These are phyloP conservation scores for Quercus dentata DNA, from an alignment of 306 rosid genomes.

Conservation along the genomic window DNA sequence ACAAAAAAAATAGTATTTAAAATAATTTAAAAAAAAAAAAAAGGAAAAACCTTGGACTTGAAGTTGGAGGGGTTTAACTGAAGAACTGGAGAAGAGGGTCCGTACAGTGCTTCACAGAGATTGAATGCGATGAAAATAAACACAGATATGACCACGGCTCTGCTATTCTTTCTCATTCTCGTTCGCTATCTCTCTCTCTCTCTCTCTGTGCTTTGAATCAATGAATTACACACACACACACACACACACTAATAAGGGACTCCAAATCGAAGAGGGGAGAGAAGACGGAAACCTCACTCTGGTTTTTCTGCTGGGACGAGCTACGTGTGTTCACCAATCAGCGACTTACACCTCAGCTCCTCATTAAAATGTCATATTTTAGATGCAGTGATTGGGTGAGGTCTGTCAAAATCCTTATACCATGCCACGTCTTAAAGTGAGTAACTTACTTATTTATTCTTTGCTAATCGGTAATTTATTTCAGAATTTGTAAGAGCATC, in stretches of 20 bases:
- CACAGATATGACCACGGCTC: slow-evolving; percentile 16
- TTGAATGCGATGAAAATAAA: slow-evolving; percentile 28
- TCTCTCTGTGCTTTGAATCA: not conserved
- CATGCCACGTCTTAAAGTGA: too few relatives aligned
- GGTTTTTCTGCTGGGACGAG: slow-evolving; percentile 4
- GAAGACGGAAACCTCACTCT: not conserved
- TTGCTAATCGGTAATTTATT: too few relatives aligned
- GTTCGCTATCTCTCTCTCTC: slow-evolving; percentile 20
- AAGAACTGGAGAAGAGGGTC: slow-evolving; percentile 85
- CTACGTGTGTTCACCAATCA: slow-evolving; percentile 67
- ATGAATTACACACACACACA: too few relatives aligned
- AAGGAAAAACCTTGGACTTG: slow-evolving; percentile 74
- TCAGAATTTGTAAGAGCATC: too few relatives aligned
- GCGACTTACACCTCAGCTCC: slow-evolving; percentile 34
- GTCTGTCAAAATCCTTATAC: too few relatives aligned
- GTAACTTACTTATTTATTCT: too few relatives aligned
- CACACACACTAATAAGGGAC: not conserved
- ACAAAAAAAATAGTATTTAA: not conserved
- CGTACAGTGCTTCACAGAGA: slow-evolving; percentile 72
- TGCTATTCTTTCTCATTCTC: slow-evolving; percentile 26
- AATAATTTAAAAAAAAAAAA: not conserved
- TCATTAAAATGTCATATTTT: too few relatives aligned
- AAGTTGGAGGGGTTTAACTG: slow-evolving; percentile 91
- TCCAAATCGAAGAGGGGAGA: slow-evolving; percentile 14
- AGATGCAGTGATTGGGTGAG: too few relatives aligned